Conservation (phyloP, 169 alveolate genomes). For the Toxoplasma gondii region DNA sequence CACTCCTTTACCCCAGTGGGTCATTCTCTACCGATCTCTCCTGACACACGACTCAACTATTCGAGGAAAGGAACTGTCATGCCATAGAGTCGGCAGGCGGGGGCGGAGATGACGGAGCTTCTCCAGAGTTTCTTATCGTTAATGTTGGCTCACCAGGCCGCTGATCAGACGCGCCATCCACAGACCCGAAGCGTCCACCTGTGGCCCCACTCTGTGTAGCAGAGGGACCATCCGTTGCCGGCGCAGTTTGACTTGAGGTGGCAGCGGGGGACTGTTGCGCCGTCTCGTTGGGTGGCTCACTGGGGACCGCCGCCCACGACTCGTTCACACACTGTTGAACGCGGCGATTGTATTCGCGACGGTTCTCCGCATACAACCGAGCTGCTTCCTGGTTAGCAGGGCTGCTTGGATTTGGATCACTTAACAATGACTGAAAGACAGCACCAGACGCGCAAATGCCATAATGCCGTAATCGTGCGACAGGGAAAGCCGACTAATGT, state of each 20-base stretch:
- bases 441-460: not conserved
- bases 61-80: not conserved
- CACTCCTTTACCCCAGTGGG: no score
- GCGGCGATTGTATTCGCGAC: conserved; percentile 81
- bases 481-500: not conserved
- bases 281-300: not conserved
- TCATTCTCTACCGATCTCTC: no score
- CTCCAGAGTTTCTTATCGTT: not conserved
- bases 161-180: not conserved
- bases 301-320: conserved; percentile 52
- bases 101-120: not conserved
- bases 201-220: not conserved
- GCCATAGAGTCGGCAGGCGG: not conserved
- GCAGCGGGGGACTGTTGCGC: not conserved
- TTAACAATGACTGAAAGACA: conserved; percentile 87
- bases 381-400: conserved; percentile 99
- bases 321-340: conserved; percentile 69
- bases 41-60: no score
- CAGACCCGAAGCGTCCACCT: not conserved
- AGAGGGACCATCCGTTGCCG: not conserved
- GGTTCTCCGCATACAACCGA: conserved; percentile 90
- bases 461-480: not conserved
- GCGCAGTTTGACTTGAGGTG: not conserved
- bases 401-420: conserved; percentile 97
- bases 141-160: not conserved